Percentiles rank a stretch among this genome's conserved stretches.
Evolutionary conservation across 2,329 filamentous ascomycete genomes (phyloP).

Genomic region (Neofusicoccum kwambonambiense): DNA sequence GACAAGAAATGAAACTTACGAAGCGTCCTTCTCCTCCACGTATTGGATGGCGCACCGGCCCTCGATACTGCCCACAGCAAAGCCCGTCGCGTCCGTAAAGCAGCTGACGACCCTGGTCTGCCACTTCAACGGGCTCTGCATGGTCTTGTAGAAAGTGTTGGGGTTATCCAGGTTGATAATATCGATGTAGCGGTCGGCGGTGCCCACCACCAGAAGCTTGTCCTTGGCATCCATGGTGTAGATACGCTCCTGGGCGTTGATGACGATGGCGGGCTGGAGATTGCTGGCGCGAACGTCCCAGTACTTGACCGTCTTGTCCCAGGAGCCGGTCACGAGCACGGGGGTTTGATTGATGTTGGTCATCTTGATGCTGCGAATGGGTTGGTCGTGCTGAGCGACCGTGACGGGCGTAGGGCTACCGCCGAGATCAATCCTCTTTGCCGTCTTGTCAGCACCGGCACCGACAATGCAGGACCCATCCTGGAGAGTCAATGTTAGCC

Average conservation of each 20-base stretch:
- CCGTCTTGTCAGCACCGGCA: conserved; percentile 85
- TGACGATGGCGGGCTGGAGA: conserved; percentile 61
- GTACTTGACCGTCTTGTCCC: conserved; percentile 89
- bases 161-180: conserved; percentile 89
- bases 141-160: conserved; percentile 88
- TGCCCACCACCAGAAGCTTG: conserved; percentile 85
- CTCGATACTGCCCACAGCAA: conserved; percentile 94
- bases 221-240: conserved; percentile 92
- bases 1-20: conserved; percentile 35
- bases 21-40: conserved; percentile 89
- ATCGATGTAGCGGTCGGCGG: conserved; percentile 94
- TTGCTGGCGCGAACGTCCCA: conserved; percentile 68
- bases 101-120: conserved; percentile 94
- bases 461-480: conserved; percentile 88
- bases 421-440: conserved; percentile 81
- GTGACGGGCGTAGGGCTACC: conserved; percentile 56
- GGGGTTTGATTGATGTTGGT: conserved; percentile 62
- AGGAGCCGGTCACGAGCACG: conserved; percentile 88
- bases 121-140: conserved; percentile 96
- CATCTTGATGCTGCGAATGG: conserved; percentile 73
- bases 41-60: conserved; percentile 98
- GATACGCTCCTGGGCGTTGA: conserved; percentile 72
- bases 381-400: conserved; percentile 80
- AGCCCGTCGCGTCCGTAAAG: conserved; percentile 87
- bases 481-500: conserved; percentile 47